Evolutionary conservation across 768 basidiomycete genomes (phyloP), one percentile per base, ranked within the genome.

Genomic region (Boletus rufocinnamomeus): DNA sequence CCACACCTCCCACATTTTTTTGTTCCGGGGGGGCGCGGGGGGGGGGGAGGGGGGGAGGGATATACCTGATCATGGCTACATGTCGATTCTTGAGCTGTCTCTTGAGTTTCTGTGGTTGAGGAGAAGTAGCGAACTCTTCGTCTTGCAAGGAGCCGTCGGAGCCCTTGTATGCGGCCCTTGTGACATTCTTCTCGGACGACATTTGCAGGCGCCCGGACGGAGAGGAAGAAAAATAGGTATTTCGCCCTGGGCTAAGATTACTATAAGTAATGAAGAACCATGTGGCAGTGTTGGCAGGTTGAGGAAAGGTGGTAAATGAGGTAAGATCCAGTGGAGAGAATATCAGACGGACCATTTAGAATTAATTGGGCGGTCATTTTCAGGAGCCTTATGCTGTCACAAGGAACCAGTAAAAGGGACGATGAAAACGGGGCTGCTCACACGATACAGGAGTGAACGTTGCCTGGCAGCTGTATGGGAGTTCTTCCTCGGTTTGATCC

Each of bases 41-140:
- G n/a, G n/a, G n/a, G 4, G 35, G 8, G 30, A 25, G 38, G 9
- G 6, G 48, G 27, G 7, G 28, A 6, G 16, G 13, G 9, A 61
- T 73, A 49, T 52, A 79, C 87, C 88, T 89, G 63, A 91, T 91
- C 89, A 91, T 90, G 50, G 89, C 87, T 58, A 92, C 80, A 69
- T 92, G 91, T 17, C 90, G 79, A 66, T 89, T 90, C 71, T 88
- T 88, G 62, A 88, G 75, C 71, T 88, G 86, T 49, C 86, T 80
- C 13, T 80, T 74, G 41, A 87, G 82, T 45, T 30, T 60, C 0
- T 48, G 55, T 5, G 50, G 52, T 3, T 16, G 47, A n/a, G 2
- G 0, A 9, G 52, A 11, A 14, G 56, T 2, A 4, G 55, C 34
- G 3, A 55, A 60, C 43, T 74, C 72, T 23, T 67, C 58, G 16